These are phyloP conservation scores for Rhynchosporium graminicola DNA, from an alignment of 2,329 filamentous ascomycete species.

Conservation along the genomic window DNA sequence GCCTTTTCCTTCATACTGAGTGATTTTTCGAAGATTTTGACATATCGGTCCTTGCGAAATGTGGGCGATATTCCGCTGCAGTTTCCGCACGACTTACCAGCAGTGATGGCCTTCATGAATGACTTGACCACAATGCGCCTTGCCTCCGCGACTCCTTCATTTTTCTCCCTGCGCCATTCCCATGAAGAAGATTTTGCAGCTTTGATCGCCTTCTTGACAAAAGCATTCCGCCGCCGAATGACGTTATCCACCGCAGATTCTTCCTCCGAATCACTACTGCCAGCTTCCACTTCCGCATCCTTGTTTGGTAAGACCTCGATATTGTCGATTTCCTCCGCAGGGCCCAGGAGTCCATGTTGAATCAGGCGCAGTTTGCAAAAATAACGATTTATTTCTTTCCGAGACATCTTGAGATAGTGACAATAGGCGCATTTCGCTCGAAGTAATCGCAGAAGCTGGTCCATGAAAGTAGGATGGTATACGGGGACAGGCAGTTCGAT, in stretches of 20 bases:
- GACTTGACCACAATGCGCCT: slow-evolving; percentile 76
- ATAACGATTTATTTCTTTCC: slow-evolving; percentile 74
- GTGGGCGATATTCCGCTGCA: slow-evolving; percentile 72
- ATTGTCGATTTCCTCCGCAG: slow-evolving; percentile 54
- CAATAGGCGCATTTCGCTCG: slow-evolving; percentile 91
- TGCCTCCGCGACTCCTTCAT: slow-evolving; percentile 78
- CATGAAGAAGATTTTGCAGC: slow-evolving; percentile 49
- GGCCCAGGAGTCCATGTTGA: slow-evolving; percentile 77
- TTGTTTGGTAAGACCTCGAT: slow-evolving; percentile 36
- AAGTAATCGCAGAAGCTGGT: slow-evolving; percentile 82
- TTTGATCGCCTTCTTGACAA: slow-evolving; percentile 72
- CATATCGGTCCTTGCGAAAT: slow-evolving; percentile 86
- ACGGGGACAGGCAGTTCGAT: slow-evolving; percentile 92
- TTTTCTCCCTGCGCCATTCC: slow-evolving; percentile 59
- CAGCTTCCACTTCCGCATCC: slow-evolving; percentile 25
- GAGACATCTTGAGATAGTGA: slow-evolving; percentile 78
- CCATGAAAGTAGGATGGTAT: slow-evolving; percentile 96
- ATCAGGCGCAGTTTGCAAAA: slow-evolving; percentile 83
- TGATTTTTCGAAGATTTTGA: slow-evolving; percentile 90
- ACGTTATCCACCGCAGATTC: slow-evolving; percentile 48
- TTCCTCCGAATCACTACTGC: slow-evolving; percentile 34
- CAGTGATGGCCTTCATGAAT: slow-evolving; percentile 74
- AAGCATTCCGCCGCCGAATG: slow-evolving; percentile 60
- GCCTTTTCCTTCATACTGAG: slow-evolving; percentile 73
- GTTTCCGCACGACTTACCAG: slow-evolving; percentile 66